Evolutionary conservation across 371 early-diverging fungal genomes (phyloP).

Genomic region (Rhizopus microsporus): DNA sequence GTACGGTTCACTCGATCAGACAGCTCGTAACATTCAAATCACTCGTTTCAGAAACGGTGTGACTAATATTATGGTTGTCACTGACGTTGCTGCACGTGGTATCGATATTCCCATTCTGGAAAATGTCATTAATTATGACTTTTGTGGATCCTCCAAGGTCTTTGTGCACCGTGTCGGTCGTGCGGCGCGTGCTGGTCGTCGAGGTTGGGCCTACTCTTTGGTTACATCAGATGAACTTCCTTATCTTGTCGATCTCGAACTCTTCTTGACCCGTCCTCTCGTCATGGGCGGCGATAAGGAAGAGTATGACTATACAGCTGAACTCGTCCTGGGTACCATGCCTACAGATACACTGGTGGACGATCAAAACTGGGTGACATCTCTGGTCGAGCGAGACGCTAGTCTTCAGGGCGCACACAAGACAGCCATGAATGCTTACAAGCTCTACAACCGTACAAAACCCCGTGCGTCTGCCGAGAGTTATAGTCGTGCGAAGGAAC

Average conservation of each 20-base stretch:
- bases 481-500: slow-evolving; percentile 84
- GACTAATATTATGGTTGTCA: slow-evolving; percentile 89
- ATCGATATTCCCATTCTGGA: slow-evolving; percentile 98
- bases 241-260: slow-evolving; percentile 88
- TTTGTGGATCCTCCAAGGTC: slow-evolving; percentile 90
- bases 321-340: slow-evolving; percentile 80
- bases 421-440: slow-evolving; percentile 81
- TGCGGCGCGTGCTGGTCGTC: slow-evolving; percentile 94
- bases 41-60: slow-evolving; percentile 78
- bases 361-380: slow-evolving; percentile 75
- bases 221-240: slow-evolving; percentile 91
- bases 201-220: slow-evolving; percentile 92
- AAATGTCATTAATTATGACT: slow-evolving; percentile 98
- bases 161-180: slow-evolving; percentile 99
- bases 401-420: slow-evolving; percentile 64
- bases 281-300: slow-evolving; percentile 57
- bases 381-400: slow-evolving; percentile 60
- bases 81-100: slow-evolving; percentile 99
- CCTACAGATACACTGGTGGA: slow-evolving; percentile 67
- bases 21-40: slow-evolving; percentile 87
- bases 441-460: slow-evolving; percentile 82
- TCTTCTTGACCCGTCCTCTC: slow-evolving; percentile 83
- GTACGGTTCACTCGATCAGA: slow-evolving; percentile 94
- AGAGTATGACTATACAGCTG: slow-evolving; percentile 74
- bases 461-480: slow-evolving; percentile 83